Base-by-base conservation (phyloP, 352 stramenopile genomes). In the Phytophthora tentaculata region DNA sequence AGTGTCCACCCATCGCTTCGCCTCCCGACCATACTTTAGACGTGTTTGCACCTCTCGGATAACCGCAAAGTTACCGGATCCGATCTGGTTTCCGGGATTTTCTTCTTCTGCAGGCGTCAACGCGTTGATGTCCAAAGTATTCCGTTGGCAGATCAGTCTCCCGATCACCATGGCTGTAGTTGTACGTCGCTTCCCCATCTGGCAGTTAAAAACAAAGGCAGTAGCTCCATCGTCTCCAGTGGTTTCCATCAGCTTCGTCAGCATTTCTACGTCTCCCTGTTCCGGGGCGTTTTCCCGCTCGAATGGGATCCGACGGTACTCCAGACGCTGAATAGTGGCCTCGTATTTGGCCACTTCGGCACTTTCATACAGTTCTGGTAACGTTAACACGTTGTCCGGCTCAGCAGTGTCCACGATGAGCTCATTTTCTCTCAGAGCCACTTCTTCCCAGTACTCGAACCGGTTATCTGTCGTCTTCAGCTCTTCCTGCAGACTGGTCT, bases 121-220 rank as follows among this genome's bases (percentile, higher is more conserved):
- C 13, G 14, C 5, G 1, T 74, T 60, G 5, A 74, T 3, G 19
- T 71, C 50, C 29, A 86, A 53, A 2, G 50, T 57, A 12, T 75
- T 71, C 2, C 76, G 79, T 60, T 92, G 70, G 73, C 76, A 93
- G 35, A 93, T 83, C 6, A 95, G 75, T 55, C 77, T 81, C 13
- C 71, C 77, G 13, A 95, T 74, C 52, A 93, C 83, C 45, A 96
- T 75, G 2, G 84, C 86, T 1, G 85, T 95, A 7, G 88, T 96
- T 14, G 88, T 95, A 13, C 88, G 83, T 9, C 86, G 83, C 60
- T 94, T 92, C 13, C 88, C 88, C 85, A 94, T 95, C 71, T 96
- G 88, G 28, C 88, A 96, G 47, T 96, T 96, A 59, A 96, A 96
- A 14, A 96, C 81, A 65, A 94, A 88, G n/a, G 88, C 88, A 17